Percentiles rank a stretch among this genome's conserved stretches.
Evolutionary conservation across 306 rosid genomes (phyloP).

Genomic region (Biancaea sappan): DNA sequence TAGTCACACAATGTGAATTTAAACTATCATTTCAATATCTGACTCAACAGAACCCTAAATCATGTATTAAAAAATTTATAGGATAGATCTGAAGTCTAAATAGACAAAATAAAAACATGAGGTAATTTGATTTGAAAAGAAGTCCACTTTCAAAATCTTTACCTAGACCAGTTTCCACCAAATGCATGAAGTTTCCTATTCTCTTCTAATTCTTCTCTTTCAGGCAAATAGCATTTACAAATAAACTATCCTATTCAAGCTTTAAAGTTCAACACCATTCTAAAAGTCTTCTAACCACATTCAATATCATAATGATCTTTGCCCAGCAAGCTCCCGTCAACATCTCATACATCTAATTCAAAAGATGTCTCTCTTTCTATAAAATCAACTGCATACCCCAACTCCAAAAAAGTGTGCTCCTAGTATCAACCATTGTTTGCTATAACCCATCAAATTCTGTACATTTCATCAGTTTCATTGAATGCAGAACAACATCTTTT

Average conservation of each 20-base stretch:
- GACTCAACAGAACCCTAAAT: neutral
- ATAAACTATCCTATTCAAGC: neutral
- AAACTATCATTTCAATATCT: constrained; percentile 4
- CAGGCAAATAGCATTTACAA: neutral
- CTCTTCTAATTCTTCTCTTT: neutral
- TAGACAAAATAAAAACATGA: neutral
- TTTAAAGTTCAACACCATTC: neutral
- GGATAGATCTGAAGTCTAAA: constrained; percentile 7
- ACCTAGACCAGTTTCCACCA: neutral
- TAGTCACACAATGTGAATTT: neutral
- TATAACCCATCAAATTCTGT: neutral
- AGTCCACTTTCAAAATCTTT: neutral
- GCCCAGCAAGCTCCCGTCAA: constrained; percentile 1
- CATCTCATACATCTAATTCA: neutral
- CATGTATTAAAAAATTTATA: neutral
- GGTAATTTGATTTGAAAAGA: neutral
- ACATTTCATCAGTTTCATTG: constrained; percentile 19
- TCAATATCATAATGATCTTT: neutral
- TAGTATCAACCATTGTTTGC: neutral
- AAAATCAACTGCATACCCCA: neutral
- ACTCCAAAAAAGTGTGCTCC: neutral
- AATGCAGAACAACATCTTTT: neutral
- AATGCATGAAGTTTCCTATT: neutral
- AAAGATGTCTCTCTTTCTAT: neutral
- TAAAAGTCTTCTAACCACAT: constrained; percentile 10